These are phyloP conservation scores for Vinca minor DNA, from an alignment of 257 asterid species.

Conservation along the genomic window DNA sequence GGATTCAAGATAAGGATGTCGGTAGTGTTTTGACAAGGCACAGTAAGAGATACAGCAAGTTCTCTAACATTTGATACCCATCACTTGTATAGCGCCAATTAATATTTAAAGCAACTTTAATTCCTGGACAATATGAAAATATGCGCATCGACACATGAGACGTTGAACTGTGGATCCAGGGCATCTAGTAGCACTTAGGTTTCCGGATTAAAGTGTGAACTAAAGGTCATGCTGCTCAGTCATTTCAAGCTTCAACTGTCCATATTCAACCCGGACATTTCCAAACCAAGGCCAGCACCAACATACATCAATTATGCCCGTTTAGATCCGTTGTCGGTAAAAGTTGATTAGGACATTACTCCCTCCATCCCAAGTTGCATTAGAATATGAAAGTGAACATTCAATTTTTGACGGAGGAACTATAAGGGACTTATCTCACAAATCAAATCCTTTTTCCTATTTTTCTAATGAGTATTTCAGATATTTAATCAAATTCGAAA, in stretches of 20 bases:
- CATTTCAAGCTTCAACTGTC: neutral
- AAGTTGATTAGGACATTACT: neutral
- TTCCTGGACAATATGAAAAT: neutral
- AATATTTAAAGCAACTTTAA: neutral
- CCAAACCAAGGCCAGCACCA: neutral
- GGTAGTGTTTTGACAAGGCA: neutral
- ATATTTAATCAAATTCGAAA: neutral
- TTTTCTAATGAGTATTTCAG: neutral
- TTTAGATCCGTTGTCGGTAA: neutral
- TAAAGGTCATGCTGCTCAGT: neutral
- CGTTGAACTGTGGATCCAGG: neutral
- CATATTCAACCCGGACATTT: neutral
- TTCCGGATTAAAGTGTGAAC: neutral
- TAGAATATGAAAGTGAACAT: no score
- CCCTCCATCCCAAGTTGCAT: no score
- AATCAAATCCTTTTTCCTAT: neutral
- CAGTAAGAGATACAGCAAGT: no score
- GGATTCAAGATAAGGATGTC: neutral
- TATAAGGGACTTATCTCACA: neutral
- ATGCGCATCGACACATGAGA: neutral
- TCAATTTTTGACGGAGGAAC: neutral
- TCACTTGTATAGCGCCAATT: neutral
- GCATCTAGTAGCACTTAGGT: neutral
- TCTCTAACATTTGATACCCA: neutral
- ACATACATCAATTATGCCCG: neutral